Evolutionary conservation across 2,329 filamentous ascomycete species (phyloP).

Genomic region (Huntiella bhutanensis): DNA sequence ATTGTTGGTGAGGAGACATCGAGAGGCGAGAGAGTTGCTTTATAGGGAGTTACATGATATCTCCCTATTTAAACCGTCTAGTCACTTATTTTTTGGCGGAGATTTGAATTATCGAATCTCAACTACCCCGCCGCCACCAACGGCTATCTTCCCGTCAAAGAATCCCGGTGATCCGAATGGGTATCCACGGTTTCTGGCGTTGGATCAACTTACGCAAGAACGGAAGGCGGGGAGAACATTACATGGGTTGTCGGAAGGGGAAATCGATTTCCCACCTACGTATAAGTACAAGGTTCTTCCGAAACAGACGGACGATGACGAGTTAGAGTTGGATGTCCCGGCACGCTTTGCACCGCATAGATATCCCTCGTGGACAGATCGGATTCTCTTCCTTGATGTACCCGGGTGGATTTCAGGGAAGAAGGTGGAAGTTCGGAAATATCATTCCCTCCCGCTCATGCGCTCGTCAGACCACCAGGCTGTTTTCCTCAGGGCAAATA

Average conservation of each 20-base stretch:
- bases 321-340: conserved; percentile 21
- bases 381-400: conserved; percentile 58
- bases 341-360: conserved; percentile 68
- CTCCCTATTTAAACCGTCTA: conserved; percentile 55
- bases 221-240: conserved; percentile 48
- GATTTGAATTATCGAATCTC: conserved; percentile 92
- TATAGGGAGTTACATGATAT: conserved; percentile 29
- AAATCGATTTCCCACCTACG: conserved; percentile 68
- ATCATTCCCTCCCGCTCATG: conserved; percentile 59
- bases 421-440: conserved; percentile 37
- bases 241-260: conserved; percentile 58
- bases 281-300: conserved; percentile 61
- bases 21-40: conserved; percentile 19
- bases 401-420: conserved; percentile 27
- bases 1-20: conserved; percentile 20
- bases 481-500: conserved; percentile 50
- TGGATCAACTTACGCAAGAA: conserved; percentile 67
- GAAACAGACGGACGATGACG: conserved; percentile 14
- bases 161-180: conserved; percentile 37
- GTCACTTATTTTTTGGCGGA: conserved; percentile 70
- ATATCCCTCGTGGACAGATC: conserved; percentile 86
- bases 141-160: conserved; percentile 43
- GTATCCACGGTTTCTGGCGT: conserved; percentile 45
- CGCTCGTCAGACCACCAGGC: conserved; percentile 75
- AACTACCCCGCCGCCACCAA: conserved; percentile 38